Evolutionary conservation across 768 basidiomycete species (phyloP).

Genomic region (Naganishia kalamii): DNA sequence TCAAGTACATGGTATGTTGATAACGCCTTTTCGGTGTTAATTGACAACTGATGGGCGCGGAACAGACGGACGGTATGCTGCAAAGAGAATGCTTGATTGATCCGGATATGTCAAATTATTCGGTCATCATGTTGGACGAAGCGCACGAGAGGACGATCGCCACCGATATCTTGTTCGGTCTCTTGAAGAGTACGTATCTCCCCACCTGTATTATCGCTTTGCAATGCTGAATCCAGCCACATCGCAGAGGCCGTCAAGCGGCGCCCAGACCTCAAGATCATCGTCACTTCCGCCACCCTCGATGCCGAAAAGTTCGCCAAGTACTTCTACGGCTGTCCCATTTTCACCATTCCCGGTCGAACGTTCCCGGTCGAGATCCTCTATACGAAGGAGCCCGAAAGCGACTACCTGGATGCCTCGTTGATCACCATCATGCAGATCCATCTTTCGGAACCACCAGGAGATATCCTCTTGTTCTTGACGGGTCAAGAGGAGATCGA

Average conservation of each 20-base stretch:
- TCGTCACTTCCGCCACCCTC: constrained; percentile 97
- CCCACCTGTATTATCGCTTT: constrained; percentile 21
- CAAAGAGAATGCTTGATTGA: constrained; percentile 95
- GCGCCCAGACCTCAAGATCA: constrained; percentile 90
- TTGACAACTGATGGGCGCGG: neutral
- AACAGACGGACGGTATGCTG: constrained; percentile 88
- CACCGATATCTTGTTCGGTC: constrained; percentile 95
- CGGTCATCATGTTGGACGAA: constrained; percentile 96
- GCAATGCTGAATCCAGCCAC: constrained; percentile 23
- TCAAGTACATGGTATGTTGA: constrained; percentile 80
- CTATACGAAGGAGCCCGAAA: constrained; percentile 98
- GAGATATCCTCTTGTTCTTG: constrained; percentile 91
- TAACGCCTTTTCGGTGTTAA: neutral
- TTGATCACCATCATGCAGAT: constrained; percentile 99
- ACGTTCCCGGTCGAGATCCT: constrained; percentile 96
- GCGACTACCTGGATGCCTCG: constrained; percentile 93
- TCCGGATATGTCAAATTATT: constrained; percentile 84
- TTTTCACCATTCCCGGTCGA: constrained; percentile 98
- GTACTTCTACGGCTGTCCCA: constrained; percentile 97
- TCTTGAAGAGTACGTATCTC: constrained; percentile 66
- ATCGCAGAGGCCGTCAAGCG: constrained; percentile 81
- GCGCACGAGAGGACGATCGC: constrained; percentile 97
- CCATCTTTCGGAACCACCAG: constrained; percentile 93
- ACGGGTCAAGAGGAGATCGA: constrained; percentile 99
- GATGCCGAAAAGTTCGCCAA: constrained; percentile 99